phyloP scores from a whole-genome alignment of 83 land plant genomes.

The Diphasiastrum complanatum region DNA sequence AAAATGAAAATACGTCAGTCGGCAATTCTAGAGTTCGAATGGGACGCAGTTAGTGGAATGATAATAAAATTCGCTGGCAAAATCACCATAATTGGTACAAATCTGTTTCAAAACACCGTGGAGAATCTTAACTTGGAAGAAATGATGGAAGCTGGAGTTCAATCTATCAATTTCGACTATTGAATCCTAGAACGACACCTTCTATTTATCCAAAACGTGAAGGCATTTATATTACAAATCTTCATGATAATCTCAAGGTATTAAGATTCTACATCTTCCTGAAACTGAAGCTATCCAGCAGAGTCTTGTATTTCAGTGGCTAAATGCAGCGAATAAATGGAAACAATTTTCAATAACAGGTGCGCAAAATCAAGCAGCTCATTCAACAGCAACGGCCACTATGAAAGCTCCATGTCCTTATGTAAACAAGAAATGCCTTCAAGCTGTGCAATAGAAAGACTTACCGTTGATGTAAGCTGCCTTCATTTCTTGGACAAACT shows the following conservation, averaged over 20 bases:
- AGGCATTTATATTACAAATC: not conserved
- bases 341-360: slow-evolving; percentile 4
- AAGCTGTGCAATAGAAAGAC: too few relatives aligned
- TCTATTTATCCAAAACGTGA: not conserved
- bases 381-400: slow-evolving; percentile 5
- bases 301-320: not conserved
- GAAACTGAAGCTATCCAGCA: too few relatives aligned
- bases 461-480: too few relatives aligned
- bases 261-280: too few relatives aligned
- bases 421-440: slow-evolving; percentile 12
- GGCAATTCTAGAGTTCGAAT: too few relatives aligned
- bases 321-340: slow-evolving; percentile 12
- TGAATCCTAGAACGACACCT: slow-evolving; percentile 2
- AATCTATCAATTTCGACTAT: not conserved
- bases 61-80: too few relatives aligned
- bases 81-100: too few relatives aligned
- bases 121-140: slow-evolving; percentile 3
- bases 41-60: too few relatives aligned
- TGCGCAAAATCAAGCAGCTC: not conserved
- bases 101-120: too few relatives aligned
- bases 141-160: slow-evolving; percentile 9
- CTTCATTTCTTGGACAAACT: too few relatives aligned
- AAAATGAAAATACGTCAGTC: too few relatives aligned
- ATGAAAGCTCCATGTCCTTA: slow-evolving; percentile 4
- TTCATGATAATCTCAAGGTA: too few relatives aligned